A percentile compares a stretch with the other conserved stretches of the same genome.
Conservation (phyloP, 257 asterid species). For the Nemophila menziesii region DNA sequence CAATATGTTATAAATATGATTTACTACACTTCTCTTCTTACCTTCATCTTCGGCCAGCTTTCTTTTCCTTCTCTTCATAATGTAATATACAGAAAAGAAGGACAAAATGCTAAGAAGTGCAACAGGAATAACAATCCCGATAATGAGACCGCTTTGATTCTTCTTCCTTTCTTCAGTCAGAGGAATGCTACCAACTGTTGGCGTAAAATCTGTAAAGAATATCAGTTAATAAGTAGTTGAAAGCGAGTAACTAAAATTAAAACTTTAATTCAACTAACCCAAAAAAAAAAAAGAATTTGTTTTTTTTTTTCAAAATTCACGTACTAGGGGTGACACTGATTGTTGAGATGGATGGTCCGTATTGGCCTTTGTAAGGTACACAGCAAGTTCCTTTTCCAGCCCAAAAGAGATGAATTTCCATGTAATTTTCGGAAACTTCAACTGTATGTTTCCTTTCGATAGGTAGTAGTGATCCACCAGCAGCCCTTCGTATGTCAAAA, state of each 20-base stretch:
- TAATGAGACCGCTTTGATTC: constrained; percentile 38
- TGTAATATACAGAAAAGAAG: constrained; percentile 20
- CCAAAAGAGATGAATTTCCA: constrained; percentile 82
- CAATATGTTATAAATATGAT: not conserved
- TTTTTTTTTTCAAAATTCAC: too few species aligned
- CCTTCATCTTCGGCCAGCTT: constrained; percentile 46
- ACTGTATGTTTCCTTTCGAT: constrained; percentile 27
- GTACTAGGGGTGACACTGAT: constrained; percentile 65
- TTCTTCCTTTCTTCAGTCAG: constrained; percentile 16
- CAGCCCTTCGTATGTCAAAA: constrained; percentile 59
- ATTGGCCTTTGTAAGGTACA: constrained; percentile 49
- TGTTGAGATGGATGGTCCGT: constrained; percentile 70
- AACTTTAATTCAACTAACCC: not conserved
- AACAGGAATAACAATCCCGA: constrained; percentile 42
- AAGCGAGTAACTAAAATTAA: not conserved
- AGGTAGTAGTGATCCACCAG: constrained; percentile 32
- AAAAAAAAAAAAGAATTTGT: not conserved
- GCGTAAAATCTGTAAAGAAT: constrained; percentile 39
- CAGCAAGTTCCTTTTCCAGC: constrained; percentile 89
- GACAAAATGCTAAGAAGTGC: constrained; percentile 27
- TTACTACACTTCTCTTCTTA: constrained; percentile 6
- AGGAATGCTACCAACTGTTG: constrained; percentile 40
- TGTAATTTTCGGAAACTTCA: constrained; percentile 46
- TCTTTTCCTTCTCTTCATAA: constrained; percentile 31
- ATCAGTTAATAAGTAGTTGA: not conserved